Percentiles rank a stretch among this genome's conserved stretches.
phyloP scores from a whole-genome alignment of 345 rosid genomes.

The Aquilaria yunnanensis region DNA sequence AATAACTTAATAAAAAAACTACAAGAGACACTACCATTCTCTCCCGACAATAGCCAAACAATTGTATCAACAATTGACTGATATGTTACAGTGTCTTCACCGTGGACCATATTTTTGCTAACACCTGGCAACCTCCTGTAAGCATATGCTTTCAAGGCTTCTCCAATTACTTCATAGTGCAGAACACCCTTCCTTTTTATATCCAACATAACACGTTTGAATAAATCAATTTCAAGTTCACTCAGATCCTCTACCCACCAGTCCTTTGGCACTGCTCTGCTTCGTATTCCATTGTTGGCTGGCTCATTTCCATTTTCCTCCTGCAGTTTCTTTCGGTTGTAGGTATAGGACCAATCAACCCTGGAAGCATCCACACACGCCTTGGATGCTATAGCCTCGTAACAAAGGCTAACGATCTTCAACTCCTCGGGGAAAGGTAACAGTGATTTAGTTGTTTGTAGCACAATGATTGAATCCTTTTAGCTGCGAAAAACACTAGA shows the following conservation, averaged over 20 bases:
- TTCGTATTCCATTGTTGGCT: slow-evolving; percentile 27
- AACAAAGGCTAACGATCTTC: slow-evolving; percentile 47
- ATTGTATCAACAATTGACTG: no score
- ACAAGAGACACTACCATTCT: no score
- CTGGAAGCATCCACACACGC: slow-evolving; percentile 58
- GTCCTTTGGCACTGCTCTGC: slow-evolving; percentile 56
- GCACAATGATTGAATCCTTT: slow-evolving; percentile 83
- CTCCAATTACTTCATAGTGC: slow-evolving; percentile 60
- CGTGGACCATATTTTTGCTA: no score
- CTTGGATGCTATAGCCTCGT: slow-evolving; percentile 61
- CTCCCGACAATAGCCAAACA: no score
- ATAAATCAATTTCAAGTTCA: slow-evolving; percentile 65
- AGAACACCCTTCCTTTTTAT: slow-evolving; percentile 41
- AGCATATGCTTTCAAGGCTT: slow-evolving; percentile 78
- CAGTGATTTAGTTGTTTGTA: slow-evolving; percentile 52
- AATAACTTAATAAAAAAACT: no score
- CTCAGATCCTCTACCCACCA: slow-evolving; percentile 97
- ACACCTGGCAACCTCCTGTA: slow-evolving; percentile 19
- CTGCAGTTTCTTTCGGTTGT: slow-evolving; percentile 59
- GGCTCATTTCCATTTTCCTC: slow-evolving; percentile 48
- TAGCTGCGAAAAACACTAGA: slow-evolving; percentile 73
- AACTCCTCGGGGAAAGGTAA: slow-evolving; percentile 59
- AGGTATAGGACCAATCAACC: slow-evolving; percentile 82
- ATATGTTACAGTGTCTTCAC: no score
- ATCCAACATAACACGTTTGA: slow-evolving; percentile 46